Evolutionary conservation across 163 green algal species (phyloP).

Genomic region (Scenedesmus sp.): DNA sequence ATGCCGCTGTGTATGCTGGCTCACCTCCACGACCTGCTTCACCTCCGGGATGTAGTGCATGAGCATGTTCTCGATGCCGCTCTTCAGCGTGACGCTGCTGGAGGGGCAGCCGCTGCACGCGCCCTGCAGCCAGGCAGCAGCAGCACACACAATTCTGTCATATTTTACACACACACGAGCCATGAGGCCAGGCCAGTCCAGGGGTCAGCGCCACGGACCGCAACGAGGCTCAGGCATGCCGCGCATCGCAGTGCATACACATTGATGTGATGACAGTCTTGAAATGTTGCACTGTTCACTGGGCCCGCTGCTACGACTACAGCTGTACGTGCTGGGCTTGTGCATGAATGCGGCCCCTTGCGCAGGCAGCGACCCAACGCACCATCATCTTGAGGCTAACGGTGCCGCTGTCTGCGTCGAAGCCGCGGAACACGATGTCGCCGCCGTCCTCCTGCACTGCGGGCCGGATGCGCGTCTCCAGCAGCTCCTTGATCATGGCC

Average conservation of each 20-base stretch:
- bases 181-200: too few species aligned
- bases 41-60: slow-evolving; percentile 99
- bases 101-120: slow-evolving; percentile 96
- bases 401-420: slow-evolving; percentile 88
- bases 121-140: slow-evolving; percentile 62
- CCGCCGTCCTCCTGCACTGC: slow-evolving; percentile 97
- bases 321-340: neutral
- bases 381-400: slow-evolving; percentile 92
- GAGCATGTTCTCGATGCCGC: slow-evolving; percentile 99
- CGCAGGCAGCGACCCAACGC: neutral
- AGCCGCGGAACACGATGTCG: slow-evolving; percentile 94
- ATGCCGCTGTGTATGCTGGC: neutral
- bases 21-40: slow-evolving; percentile 85
- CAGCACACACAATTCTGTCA: neutral
- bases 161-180: too few species aligned
- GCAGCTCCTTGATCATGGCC: slow-evolving; percentile 99
- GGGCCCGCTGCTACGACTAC: neutral
- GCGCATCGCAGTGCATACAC: too few species aligned
- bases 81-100: slow-evolving; percentile 96
- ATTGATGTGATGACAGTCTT: neutral
- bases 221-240: neutral
- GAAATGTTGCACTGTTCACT: too few species aligned
- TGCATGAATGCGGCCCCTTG: neutral
- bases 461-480: slow-evolving; percentile 98
- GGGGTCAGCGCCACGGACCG: too few species aligned